Base-by-base conservation (phyloP, 257 asterid genomes). In the Solanum pinnatisectum region DNA sequence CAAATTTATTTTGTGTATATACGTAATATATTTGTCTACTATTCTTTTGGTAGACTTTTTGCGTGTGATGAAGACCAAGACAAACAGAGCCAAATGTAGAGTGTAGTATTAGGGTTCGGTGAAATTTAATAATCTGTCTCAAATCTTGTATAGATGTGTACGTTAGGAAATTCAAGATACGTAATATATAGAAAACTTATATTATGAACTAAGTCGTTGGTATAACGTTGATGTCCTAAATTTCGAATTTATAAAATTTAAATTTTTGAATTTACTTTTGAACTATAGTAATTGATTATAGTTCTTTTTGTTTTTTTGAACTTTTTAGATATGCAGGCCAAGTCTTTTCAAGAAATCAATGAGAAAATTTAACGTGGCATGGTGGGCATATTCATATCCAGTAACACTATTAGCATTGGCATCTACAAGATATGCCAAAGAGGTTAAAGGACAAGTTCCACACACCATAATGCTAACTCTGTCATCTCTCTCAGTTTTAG, bases 381-480 rank as follows among this genome's bases (percentile, higher is more conserved):
- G 96, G 96, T 94, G 98, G 98, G 95, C 96, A 3, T 94, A 93
- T 68, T 94, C 98, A 1, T 94, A 92, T 86, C 94, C 98, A 3
- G 85, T 93, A 32, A 91, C 96, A 12, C 82, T 92, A 67, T 87
- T 94, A 35, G 96, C 96, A 15, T 33, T 93, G 84, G 92, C 95
- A 25, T 86, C 98, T 5, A 85, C 91, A 30, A 87, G 93, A 87
- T 93, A 94, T 84, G 95, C 92, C 76, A 83, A 90, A 40, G 95
- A 89, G 59, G 96, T 94, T 16, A 88, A 92, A 84, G 91, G 91
- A 8, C 92, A 81, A 2, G 82, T 91, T 22, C 88, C 98, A n/a
- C 93, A 78, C 65, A 88, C 49, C 37, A 36, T 94, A 25, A 89
- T 90, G 86, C 87, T 94, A 14, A 2, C 74, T 36, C 79, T 94